A percentile compares a stretch with the other conserved stretches of the same genome.
Evolutionary conservation across 352 stramenopile species (phyloP).

Genomic region (Phytopythium delawarense): DNA sequence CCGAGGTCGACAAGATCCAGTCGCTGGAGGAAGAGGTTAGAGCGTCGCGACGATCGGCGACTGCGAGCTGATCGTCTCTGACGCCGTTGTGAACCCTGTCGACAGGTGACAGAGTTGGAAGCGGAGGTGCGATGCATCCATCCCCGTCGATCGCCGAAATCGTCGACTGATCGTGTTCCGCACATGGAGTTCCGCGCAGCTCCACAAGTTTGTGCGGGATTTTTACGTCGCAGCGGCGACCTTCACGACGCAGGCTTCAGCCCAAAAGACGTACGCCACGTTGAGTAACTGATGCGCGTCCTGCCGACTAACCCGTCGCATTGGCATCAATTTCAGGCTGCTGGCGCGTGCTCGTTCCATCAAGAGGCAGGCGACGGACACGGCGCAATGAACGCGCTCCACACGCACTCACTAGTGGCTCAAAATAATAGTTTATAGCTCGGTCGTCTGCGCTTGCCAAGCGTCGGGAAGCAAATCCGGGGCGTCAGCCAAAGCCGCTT

Average conservation of each 20-base stretch:
- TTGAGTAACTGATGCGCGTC: background rate
- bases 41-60: background rate
- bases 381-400: background rate
- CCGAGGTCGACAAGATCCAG: slow-evolving; percentile 24
- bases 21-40: slow-evolving; percentile 40
- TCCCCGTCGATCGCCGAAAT: too few relatives aligned
- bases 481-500: background rate
- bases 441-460: background rate
- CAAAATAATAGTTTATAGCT: slow-evolving; percentile 6
- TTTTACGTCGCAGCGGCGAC: slow-evolving; percentile 54
- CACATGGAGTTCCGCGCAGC: slow-evolving; percentile 13
- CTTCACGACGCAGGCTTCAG: slow-evolving; percentile 33
- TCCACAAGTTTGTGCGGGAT: slow-evolving; percentile 55
- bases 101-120: slow-evolving; percentile 18
- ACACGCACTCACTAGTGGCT: background rate
- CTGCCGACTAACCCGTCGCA: background rate
- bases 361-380: background rate
- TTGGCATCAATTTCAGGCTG: background rate
- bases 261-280: slow-evolving; percentile 37
- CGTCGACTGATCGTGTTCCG: too few relatives aligned
- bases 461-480: background rate
- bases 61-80: background rate
- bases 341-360: background rate
- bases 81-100: background rate
- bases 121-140: slow-evolving; percentile 14